Evolutionary conservation across 305 asterid species (phyloP), one percentile per base, ranked within the genome.

Genomic region (Solanum chacoense): DNA sequence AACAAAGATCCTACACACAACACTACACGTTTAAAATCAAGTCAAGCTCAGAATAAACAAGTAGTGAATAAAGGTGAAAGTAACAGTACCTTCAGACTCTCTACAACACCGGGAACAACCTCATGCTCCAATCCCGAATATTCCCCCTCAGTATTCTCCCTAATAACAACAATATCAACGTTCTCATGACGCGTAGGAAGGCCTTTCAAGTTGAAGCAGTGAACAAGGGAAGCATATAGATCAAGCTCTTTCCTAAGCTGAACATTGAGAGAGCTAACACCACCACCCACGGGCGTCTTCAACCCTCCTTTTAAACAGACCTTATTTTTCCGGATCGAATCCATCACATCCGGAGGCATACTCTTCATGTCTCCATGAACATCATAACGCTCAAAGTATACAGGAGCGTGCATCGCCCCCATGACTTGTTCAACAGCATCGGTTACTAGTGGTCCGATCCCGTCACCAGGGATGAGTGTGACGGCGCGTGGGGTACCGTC

Each of bases 81-180:
- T 55, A 78, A 24, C 32, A 88, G 87, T 90, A 95, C 99, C 98
- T 97, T 97, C 38, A 97, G 93, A 93, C 99, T 97, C 87, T 97
- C 98, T 5, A 97, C 98, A 45, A 97, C 98, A 87, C 98, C 98
- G 36, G 99, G 99, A 92, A 96, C 98, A 78, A 97, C 99, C 98
- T 97, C 99, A 90, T 97, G 99, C 92, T 97, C 99, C 63, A 97
- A 93, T 36, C 98, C 98, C 0, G 98, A 91, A 89, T 97, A 97
- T 88, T 97, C 99, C 2, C 99, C 99, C 92, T 97, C 99, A 0
- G 98, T 97, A 26, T 97, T 97, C 93, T 96, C 99, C 92, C 99
- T 92, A 85, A 97, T 97, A 86, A 97, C 99, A 42, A 97, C 99
- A 85, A 97, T 97, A 89, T 97, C 94, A 5, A 96, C 99, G 71